These are phyloP conservation scores for Suillus luteus DNA, from an alignment of 768 basidiomycete genomes.

Conservation along the genomic window DNA sequence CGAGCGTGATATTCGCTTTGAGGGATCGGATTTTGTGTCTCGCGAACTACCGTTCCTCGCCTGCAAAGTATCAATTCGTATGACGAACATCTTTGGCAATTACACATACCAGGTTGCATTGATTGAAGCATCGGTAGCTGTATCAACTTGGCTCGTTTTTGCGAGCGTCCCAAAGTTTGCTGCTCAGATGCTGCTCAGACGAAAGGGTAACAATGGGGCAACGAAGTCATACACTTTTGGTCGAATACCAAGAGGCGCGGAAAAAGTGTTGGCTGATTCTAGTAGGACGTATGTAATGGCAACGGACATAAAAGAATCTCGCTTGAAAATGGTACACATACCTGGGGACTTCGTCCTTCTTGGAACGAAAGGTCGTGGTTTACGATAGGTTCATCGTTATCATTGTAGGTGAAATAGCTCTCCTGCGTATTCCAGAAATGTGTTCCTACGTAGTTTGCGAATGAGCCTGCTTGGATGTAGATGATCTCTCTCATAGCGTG, in stretches of 20 bases:
- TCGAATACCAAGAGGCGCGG: conserved; percentile 72
- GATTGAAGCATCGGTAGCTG: conserved; percentile 34
- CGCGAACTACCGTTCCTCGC: conserved; percentile 50
- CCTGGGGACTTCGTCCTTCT: conserved; percentile 55
- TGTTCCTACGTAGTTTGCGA: conserved; percentile 69
- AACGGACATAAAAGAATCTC: neutral
- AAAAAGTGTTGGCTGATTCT: conserved; percentile 46
- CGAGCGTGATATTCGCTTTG: conserved; percentile 57
- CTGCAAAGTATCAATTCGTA: conserved; percentile 31
- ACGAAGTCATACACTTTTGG: conserved; percentile 50
- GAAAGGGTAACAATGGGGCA: conserved; percentile 6
- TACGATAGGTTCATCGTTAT: conserved; percentile 44
- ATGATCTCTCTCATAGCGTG: conserved; percentile 73
- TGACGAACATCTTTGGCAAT: neutral
- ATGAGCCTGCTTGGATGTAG: conserved; percentile 71
- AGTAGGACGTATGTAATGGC: conserved; percentile 7
- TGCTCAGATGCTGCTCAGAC: conserved; percentile 29
- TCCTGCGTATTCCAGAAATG: conserved; percentile 88
- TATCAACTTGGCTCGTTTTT: conserved; percentile 25
- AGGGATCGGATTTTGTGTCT: conserved; percentile 53
- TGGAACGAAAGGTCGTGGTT: conserved; percentile 65
- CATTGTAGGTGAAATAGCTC: conserved; percentile 58
- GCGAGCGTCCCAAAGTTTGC: conserved; percentile 69
- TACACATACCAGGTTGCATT: conserved; percentile 24
- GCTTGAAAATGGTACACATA: conserved; percentile 30